Percentiles rank a stretch among this genome's conserved stretches.
These are phyloP conservation scores for Saururus chinensis DNA, from an alignment of 164 flowering plant genomes.

Conservation along the genomic window DNA sequence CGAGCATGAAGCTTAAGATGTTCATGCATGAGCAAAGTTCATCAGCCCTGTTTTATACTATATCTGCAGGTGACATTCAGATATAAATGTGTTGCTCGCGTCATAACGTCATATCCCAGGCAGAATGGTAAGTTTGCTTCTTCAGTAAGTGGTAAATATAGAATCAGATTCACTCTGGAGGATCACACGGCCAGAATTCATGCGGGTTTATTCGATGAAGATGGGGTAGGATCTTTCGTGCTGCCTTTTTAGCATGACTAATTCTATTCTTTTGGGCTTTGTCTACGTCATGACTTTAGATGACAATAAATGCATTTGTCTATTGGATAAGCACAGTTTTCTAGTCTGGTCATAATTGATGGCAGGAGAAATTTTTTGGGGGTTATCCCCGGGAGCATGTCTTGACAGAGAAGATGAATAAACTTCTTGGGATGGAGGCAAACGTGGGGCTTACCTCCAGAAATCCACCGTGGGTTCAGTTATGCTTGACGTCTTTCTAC, in stretches of 20 bases:
- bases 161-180: conserved; percentile 8
- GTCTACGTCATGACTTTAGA: too few species aligned
- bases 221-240: conserved; percentile 12
- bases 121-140: conserved; percentile 29
- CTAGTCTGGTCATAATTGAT: neutral
- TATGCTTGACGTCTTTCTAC: conserved; percentile 40
- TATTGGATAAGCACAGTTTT: neutral
- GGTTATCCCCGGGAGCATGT: conserved; percentile 4
- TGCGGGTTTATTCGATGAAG: conserved; percentile 6
- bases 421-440: conserved; percentile 11
- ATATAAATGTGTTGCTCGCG: conserved; percentile 56
- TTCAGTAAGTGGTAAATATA: conserved; percentile 3
- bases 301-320: neutral
- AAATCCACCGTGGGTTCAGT: conserved; percentile 50
- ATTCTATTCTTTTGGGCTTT: too few species aligned
- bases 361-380: conserved; percentile 11
- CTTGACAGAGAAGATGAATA: conserved; percentile 5
- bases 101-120: conserved; percentile 43
- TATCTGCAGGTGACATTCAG: conserved; percentile 39
- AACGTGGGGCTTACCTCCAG: conserved; percentile 13
- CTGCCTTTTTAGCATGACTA: too few species aligned
- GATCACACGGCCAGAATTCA: conserved; percentile 11
- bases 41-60: too few species aligned
- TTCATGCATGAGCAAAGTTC: too few species aligned
- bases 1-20: too few species aligned